Base-by-base conservation (phyloP, 2,329 filamentous ascomycete genomes). In the Venturia asperata region DNA sequence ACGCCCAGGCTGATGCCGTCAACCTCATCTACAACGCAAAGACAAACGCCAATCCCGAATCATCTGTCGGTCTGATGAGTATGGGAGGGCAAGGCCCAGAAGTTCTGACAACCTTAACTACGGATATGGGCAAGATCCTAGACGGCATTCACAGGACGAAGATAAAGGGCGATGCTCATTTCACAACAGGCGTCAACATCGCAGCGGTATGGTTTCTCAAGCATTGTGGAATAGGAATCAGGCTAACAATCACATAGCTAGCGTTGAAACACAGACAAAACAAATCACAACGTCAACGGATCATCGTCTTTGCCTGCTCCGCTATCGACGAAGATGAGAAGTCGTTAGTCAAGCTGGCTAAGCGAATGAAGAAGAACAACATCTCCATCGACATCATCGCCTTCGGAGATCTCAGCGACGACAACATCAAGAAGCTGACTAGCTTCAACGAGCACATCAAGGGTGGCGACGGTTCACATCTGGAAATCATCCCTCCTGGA, bases 281-380 rank as follows among this genome's bases (percentile, higher is more conserved):
- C 81, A 96, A 96, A 79, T 91, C 91, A 61, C 94, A 97, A 79
- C 87, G 91, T 71, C 92, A 96, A 82, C 90, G 94, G 70, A 96
- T 99, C 82, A 89, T 99, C 78, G 92, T 95, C 67, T 97, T 99
- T 77, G 89, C 92, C 68, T 99, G 94, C 83, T 96, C 92, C 52
- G 90, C 92, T 37, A 88, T 97, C 73, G 84, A 87, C 68, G 94
- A 99, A 74, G 88, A 91, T 69, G 90, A 97, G 77, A 94, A 94
- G 80, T 86, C 89, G 64, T 85, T 99, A 62, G 85, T 92, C 68
- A 90, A 91, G 74, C 84, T 99, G 39, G 92, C 94, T 56, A 96
- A 94, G 82, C 95, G 94, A 81, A 95, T 97, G 92, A 97, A 97
- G 86, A 99, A 99, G 84, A 89, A 88, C 77, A 93, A 90, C 73